Evolutionary conservation across 768 basidiomycete genomes (phyloP), one percentile per base, ranked within the genome.

Genomic region (Termitomyces heimii): DNA sequence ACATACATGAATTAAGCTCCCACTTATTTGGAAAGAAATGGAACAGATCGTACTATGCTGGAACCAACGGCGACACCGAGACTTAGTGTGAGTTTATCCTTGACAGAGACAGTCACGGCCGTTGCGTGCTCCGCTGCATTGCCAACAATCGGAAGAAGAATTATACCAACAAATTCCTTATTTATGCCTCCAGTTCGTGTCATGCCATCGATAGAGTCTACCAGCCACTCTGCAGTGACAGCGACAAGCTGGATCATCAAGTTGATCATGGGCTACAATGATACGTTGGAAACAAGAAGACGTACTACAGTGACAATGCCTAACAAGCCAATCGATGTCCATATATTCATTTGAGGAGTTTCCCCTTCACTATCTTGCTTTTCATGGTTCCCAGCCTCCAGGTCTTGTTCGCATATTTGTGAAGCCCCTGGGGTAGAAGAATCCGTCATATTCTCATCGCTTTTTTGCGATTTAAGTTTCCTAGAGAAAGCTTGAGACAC

Each of bases 101-200:
- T 96, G 57, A 92, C 88, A 0, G 94, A 91, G 7, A 94, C 94
- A 1, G 88, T 88, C 28, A 97, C 92, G 14, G 94, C 94, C 2
- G 93, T 97, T 39, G 86, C 87, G 66, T 95, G 94, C 66, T 97
- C 94, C 75, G 90, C 92, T 6, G 92, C 89, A 66, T 93, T 94
- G 20, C 92, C 92, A 14, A 94, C 94, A 37, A 97, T 93, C 6
- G 96, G 96, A 8, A 98, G 79, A 14, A 98, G 75, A 43, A 82
- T 81, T 20, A 97, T 71, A 13, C 91, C 94, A 59, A 97, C 86
- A 66, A 94, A 98, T 68, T 89, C 90, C 59, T 83, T 81, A 57
- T 75, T 82, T 54, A 98, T 87, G 7, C 26, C 16, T 24, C 84
- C 83, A 0, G 65, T 64, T 0, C 63, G 65, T 0, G 89, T 88